Base-by-base conservation (phyloP, 495 filamentous ascomycete species). In the Penicillium arizonense region DNA sequence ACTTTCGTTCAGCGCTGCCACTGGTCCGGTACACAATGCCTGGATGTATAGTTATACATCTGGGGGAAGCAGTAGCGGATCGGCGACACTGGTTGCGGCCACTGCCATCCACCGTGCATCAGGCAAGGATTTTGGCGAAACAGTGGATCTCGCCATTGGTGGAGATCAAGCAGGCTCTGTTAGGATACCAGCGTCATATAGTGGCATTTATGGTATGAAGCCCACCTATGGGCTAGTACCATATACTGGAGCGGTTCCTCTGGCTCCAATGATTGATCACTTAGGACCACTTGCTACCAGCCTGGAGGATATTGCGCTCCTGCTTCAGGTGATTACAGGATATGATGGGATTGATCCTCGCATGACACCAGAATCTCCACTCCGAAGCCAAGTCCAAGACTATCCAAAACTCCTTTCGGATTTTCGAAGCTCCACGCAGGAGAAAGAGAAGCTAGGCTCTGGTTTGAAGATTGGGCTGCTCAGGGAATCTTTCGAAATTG, bases 121-220 rank as follows among this genome's bases (percentile, higher is more conserved):
- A 26, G 9, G 13, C 18, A 28, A 73, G 59, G 39, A 65, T 59
- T 2, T 32, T 26, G 46, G 68, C 55, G 57, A 71, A 26, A 71
- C 68, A 3, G 76, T 79, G 6, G 80, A 83, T 35, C 58, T 83
- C 11, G 73, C 75, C 8, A 76, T 85, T 35, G 81, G 81, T 1
- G 74, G 74, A 5, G 82, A 85, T 55, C 81, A 84, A 53, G 82
- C 74, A 10, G 82, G 81, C 0, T 78, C 74, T 4, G 73, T 85
- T 6, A 72, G 81, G 4, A 73, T 82, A 2, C 82, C 81, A 1
- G 70, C 77, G 18, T 63, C 74, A 0, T 72, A 75, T 37, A 74
- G 64, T 20, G 78, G 78, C 1, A 62, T 78, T 21, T 68, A 66
- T 20, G 66, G 64, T 8, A 28, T 69, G 24, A 82, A 80, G 50